phyloP scores from a whole-genome alignment of 164 flowering plant species.

The Berberis vulgaris region DNA sequence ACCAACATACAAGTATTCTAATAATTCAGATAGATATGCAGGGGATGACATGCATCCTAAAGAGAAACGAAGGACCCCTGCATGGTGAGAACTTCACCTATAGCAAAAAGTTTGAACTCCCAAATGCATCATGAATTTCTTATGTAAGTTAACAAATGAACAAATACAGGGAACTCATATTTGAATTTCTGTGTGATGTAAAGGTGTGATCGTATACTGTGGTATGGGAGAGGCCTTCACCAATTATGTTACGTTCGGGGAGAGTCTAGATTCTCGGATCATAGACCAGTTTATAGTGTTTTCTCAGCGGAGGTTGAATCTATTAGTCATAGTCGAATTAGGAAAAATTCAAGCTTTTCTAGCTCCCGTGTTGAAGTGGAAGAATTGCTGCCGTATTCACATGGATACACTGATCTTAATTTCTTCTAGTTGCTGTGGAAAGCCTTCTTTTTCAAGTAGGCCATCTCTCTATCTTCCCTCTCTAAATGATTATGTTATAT shows the following conservation, averaged over 20 bases:
- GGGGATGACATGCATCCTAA: conserved; percentile 83
- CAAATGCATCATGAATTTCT: neutral
- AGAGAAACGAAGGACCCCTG: conserved; percentile 94
- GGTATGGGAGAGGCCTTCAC: conserved; percentile 77
- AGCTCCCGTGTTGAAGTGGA: conserved; percentile 74
- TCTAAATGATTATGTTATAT: neutral
- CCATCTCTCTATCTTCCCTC: neutral
- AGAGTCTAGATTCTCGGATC: conserved; percentile 82
- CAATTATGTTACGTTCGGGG: conserved; percentile 86
- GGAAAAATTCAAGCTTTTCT: conserved; percentile 55
- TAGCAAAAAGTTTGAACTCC: neutral
- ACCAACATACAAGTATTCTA: conserved; percentile 91
- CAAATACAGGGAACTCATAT: conserved; percentile 1
- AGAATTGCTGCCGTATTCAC: conserved; percentile 60
- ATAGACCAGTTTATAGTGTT: conserved; percentile 74
- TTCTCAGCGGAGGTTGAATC: conserved; percentile 74
- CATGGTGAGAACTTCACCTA: conserved; percentile 49
- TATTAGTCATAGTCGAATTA: conserved; percentile 38
- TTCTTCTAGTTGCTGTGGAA: conserved; percentile 24
- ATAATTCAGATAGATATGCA: conserved; percentile 86
- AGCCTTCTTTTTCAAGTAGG: neutral
- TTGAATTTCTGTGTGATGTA: conserved; percentile 9
- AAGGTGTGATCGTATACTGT: conserved; percentile 91
- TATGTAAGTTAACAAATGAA: neutral
- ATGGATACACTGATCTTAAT: conserved; percentile 45